A percentile compares a stretch with the other conserved stretches of the same genome.
Evolutionary conservation across 106 monocot genomes (phyloP).

Genomic region (Hemerocallis citrina): DNA sequence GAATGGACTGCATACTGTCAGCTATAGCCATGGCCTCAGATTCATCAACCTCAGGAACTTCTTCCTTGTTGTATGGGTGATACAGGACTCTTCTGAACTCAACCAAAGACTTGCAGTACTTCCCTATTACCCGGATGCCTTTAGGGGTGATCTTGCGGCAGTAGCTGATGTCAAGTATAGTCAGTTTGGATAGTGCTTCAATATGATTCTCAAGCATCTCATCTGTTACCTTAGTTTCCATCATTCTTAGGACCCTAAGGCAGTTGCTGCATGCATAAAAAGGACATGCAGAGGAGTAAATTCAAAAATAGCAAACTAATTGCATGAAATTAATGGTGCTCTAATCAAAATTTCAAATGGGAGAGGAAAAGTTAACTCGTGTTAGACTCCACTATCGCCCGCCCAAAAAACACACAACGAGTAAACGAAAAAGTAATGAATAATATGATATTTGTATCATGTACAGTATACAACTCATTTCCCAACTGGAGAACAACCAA

Average conservation of each 20-base stretch:
- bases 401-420: too few relatives aligned
- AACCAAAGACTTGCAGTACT: slow-evolving; percentile 33
- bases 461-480: too few relatives aligned
- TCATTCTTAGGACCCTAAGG: slow-evolving; percentile 48
- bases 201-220: slow-evolving; percentile 11
- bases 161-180: slow-evolving; percentile 45
- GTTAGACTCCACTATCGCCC: too few relatives aligned
- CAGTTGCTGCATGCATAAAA: slow-evolving; percentile 1
- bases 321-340: too few relatives aligned
- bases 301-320: too few relatives aligned
- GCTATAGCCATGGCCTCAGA: slow-evolving; percentile 37
- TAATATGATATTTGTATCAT: too few relatives aligned
- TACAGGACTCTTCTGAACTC: slow-evolving; percentile 40
- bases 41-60: too few relatives aligned
- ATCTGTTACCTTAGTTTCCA: slow-evolving; percentile 42
- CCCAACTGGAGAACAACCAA: too few relatives aligned
- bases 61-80: slow-evolving; percentile 16
- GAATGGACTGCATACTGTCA: slow-evolving; percentile 33
- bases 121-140: slow-evolving; percentile 37
- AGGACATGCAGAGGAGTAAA: too few relatives aligned
- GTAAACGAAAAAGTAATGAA: too few relatives aligned
- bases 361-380: too few relatives aligned
- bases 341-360: too few relatives aligned
- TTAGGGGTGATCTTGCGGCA: slow-evolving; percentile 40
- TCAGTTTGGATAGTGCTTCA: slow-evolving; percentile 16